phyloP scores from a whole-genome alignment of 108 stramenopile genomes.

The Cyclotella choctawhatcheeana region DNA sequence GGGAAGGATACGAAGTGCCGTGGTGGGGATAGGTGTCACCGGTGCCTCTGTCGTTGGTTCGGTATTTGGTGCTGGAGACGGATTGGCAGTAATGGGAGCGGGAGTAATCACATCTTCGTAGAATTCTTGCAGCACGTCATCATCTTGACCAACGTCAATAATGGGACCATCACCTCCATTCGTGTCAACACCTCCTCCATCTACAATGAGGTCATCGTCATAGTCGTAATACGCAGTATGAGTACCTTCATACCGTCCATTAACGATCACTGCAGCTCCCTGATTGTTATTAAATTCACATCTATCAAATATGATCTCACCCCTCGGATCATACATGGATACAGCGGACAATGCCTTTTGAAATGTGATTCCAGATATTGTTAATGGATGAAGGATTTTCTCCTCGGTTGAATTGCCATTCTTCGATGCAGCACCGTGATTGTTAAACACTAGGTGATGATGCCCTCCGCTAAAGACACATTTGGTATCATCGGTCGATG shows the following conservation, averaged over 20 bases:
- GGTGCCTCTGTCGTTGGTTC: neutral
- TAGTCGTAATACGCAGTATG: neutral
- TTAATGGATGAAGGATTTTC: conserved; percentile 7
- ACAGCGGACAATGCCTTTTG: conserved; percentile 22
- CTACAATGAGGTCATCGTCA: neutral
- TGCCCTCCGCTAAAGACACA: conserved; percentile 17
- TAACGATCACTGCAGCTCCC: conserved; percentile 30
- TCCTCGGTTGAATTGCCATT: neutral
- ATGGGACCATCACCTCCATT: neutral
- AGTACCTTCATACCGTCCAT: conserved; percentile 30
- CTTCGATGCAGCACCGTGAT: conserved; percentile 3
- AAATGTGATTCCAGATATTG: conserved; percentile 33
- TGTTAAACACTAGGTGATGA: conserved; percentile 3
- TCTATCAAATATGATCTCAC: conserved; percentile 30
- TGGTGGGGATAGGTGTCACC: conserved; percentile 1
- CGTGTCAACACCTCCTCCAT: neutral
- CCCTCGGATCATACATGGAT: conserved; percentile 47
- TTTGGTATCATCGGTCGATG: neutral
- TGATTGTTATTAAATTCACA: conserved; percentile 28
- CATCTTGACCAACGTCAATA: neutral
- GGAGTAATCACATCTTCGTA: neutral
- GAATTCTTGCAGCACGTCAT: neutral
- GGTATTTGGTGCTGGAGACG: conserved; percentile 5
- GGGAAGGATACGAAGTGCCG: conserved; percentile 1
- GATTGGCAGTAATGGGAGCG: conserved; percentile 1